A percentile compares a stretch with the other conserved stretches of the same genome.
These are phyloP conservation scores for Sindora glabra DNA, from an alignment of 306 rosid genomes.

Conservation along the genomic window DNA sequence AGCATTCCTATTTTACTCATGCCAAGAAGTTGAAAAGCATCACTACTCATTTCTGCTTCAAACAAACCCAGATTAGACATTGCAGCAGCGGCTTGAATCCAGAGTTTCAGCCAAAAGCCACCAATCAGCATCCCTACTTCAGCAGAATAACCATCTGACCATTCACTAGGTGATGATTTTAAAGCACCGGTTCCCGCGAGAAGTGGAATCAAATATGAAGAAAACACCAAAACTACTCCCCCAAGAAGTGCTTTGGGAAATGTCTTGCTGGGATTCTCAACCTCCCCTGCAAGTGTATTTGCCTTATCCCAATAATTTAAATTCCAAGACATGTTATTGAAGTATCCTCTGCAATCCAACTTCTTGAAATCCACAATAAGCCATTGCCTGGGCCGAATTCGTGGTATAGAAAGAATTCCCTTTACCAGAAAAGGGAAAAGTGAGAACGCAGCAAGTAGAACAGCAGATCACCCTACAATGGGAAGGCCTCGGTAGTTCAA, in stretches of 20 bases:
- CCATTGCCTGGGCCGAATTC: slow-evolving; percentile 53
- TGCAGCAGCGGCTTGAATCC: slow-evolving; percentile 44
- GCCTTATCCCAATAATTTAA: slow-evolving; percentile 94
- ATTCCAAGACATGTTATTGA: slow-evolving; percentile 86
- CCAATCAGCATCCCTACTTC: too few species aligned
- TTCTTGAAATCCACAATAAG: slow-evolving; percentile 40
- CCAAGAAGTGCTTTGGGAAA: slow-evolving; percentile 84
- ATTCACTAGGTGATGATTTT: slow-evolving; percentile 11
- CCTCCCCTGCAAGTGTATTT: slow-evolving; percentile 88
- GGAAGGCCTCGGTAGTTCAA: slow-evolving; percentile 82
- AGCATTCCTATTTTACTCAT: slow-evolving; percentile 96
- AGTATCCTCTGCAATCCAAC: slow-evolving; percentile 68
- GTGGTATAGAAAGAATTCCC: slow-evolving; percentile 59
- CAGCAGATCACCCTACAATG: slow-evolving; percentile 78
- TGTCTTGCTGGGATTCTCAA: slow-evolving; percentile 64
- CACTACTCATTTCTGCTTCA: slow-evolving; percentile 91
- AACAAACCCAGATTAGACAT: slow-evolving; percentile 87
- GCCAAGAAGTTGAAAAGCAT: slow-evolving; percentile 84
- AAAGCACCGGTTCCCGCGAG: slow-evolving; percentile 88
- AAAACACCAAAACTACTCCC: slow-evolving; percentile 65
- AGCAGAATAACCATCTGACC: too few species aligned
- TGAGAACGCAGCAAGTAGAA: slow-evolving; percentile 65
- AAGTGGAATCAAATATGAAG: slow-evolving; percentile 75
- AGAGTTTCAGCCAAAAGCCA: too few species aligned
- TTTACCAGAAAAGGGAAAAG: slow-evolving; percentile 59